Evolutionary conservation across 495 filamentous ascomycete genomes (phyloP).

Genomic region (Talaromyces adpressus): DNA sequence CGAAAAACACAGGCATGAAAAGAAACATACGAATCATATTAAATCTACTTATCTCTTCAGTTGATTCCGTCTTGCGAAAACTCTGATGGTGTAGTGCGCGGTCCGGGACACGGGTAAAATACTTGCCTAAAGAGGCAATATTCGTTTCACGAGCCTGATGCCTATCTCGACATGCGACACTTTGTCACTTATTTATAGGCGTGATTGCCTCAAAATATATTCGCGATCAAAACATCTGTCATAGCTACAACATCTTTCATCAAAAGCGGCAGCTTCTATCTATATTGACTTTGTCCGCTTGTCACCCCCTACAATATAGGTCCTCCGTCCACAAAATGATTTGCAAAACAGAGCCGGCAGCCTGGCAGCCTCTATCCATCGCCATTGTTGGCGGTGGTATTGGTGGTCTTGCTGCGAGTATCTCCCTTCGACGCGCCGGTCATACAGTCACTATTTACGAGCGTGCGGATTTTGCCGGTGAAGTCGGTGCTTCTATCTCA

Average conservation of each 20-base stretch:
- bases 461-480: constrained; percentile 32
- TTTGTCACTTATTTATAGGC: neutral
- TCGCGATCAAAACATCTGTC: neutral
- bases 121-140: constrained; percentile 4
- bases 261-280: neutral
- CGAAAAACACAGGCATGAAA: neutral
- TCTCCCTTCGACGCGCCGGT: constrained; percentile 56
- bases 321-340: neutral
- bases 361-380: constrained; percentile 34
- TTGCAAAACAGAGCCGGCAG: neutral
- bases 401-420: constrained; percentile 59
- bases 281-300: neutral
- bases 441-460: constrained; percentile 50
- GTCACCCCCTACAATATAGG: neutral
- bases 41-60: neutral
- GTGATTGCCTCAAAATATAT: neutral
- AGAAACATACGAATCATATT: neutral
- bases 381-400: constrained; percentile 62
- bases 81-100: neutral
- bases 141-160: neutral
- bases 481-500: constrained; percentile 36
- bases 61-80: neutral
- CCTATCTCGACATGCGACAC: neutral
- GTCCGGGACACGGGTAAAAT: constrained; percentile 1
- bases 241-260: neutral